phyloP scores from a whole-genome alignment of 2,329 filamentous ascomycete species.

The Botrytis porri region DNA sequence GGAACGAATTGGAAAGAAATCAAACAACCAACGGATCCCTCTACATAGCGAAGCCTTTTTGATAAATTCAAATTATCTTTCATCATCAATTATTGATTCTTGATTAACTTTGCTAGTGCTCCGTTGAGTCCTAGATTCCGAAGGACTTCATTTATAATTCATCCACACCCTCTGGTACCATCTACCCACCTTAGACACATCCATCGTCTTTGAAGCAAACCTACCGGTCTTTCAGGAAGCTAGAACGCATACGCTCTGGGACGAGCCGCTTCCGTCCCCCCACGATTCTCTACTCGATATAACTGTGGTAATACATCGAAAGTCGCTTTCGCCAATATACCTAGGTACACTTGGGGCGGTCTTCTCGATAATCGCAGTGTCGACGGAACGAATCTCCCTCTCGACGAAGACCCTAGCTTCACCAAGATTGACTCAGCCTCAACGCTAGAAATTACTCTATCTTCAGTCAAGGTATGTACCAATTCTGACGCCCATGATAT shows the following conservation, averaged over 20 bases:
- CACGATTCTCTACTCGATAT: background rate
- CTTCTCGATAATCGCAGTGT: slow-evolving; percentile 7
- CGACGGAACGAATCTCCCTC: background rate
- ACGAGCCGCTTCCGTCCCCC: slow-evolving; percentile 4
- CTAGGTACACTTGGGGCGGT: background rate
- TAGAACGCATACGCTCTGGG: background rate
- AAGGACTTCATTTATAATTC: background rate
- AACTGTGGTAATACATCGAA: background rate
- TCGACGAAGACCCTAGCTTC: slow-evolving; percentile 8
- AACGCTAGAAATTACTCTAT: background rate
- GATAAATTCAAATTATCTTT: background rate
- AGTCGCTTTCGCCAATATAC: background rate
- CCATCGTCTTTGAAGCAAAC: background rate
- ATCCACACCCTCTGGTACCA: background rate
- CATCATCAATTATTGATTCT: background rate
- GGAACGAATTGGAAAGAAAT: background rate
- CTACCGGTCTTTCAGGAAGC: background rate
- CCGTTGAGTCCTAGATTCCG: background rate
- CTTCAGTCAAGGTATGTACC: slow-evolving; percentile 3
- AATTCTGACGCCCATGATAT: background rate
- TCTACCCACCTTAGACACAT: background rate
- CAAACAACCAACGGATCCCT: background rate
- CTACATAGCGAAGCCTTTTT: background rate
- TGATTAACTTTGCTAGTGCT: background rate
- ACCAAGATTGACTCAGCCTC: slow-evolving; percentile 3